Base-by-base conservation (phyloP, 306 rosid genomes). In the Trifolium repens region DNA sequence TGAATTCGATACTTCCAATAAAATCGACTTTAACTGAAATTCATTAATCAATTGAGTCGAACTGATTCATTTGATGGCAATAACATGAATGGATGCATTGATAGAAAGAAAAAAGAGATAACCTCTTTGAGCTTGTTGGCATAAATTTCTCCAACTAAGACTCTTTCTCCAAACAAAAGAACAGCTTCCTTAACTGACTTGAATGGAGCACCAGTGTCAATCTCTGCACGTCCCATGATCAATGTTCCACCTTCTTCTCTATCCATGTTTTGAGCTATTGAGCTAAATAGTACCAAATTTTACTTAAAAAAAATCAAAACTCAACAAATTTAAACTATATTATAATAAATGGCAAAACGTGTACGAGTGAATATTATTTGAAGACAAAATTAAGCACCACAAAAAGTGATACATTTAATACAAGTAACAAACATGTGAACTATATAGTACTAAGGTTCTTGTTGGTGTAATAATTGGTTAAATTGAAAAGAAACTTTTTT, bases 121-220 rank as follows among this genome's bases (percentile, higher is more conserved):
- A 88, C 96, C 91, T 88, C 87, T 78, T 88, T 90, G 88, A 91
- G 88, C 88, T 87, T 85, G 76, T 80, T 82, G 46, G 89, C 93
- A 75, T 94, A 91, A 73, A 94, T 91, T 76, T 91, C 97, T 7
- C 94, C 90, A 7, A 80, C 98, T 1, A 91, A 57, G n/a, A 89
- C 94, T 83, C 82, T 85, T 53, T 94, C 97, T 14, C 97, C 98
- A 11, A 94, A 94, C 90, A 94, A 74, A 83, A 77, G 35, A 8
- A 94, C 96, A 0, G 98, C 97, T 84, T 94, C 98, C 77, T 82
- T 94, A 26, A 94, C 98, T 0, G 97, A 94, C 69, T 30, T 80
- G 88, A 94, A 94, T 49, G 98, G 98, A 17, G 93, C 89, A 13
- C 90, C 37, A 16, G 94, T 91, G 71, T 94, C 96, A 4, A 94